phyloP scores from a whole-genome alignment of 148 eudicot genomes.

The Rhododendron griersonianum region DNA sequence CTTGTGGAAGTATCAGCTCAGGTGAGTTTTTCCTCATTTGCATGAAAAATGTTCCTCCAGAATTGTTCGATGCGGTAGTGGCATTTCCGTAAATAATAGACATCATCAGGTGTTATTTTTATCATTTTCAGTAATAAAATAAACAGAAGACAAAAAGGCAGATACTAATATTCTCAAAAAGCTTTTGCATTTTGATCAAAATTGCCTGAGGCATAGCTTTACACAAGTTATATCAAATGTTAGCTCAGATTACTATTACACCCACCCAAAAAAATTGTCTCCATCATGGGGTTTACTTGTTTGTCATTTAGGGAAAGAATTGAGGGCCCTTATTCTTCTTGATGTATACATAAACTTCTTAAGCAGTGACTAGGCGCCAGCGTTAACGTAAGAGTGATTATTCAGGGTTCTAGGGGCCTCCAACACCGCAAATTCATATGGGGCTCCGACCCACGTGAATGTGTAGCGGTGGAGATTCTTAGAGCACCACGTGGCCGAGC shows the following conservation, averaged over 20 bases:
- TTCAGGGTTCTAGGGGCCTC: background rate
- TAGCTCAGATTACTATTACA: background rate
- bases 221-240: background rate
- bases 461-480: background rate
- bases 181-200: background rate
- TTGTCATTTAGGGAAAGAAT: background rate
- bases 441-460: background rate
- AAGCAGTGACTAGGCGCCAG: background rate
- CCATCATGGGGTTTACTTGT: background rate
- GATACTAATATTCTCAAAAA: background rate
- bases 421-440: background rate
- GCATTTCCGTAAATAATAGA: background rate
- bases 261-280: background rate
- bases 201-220: background rate
- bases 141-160: background rate
- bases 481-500: too few species aligned
- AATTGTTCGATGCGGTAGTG: background rate
- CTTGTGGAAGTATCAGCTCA: constrained; percentile 66
- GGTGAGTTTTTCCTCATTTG: constrained; percentile 37
- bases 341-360: background rate
- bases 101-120: too few species aligned
- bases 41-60: background rate
- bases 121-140: background rate
- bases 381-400: background rate
- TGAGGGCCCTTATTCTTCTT: background rate